Evolutionary conservation across 2,329 filamentous ascomycete species (phyloP), one percentile per base, ranked within the genome.

Genomic region (Fusarium irregulare): DNA sequence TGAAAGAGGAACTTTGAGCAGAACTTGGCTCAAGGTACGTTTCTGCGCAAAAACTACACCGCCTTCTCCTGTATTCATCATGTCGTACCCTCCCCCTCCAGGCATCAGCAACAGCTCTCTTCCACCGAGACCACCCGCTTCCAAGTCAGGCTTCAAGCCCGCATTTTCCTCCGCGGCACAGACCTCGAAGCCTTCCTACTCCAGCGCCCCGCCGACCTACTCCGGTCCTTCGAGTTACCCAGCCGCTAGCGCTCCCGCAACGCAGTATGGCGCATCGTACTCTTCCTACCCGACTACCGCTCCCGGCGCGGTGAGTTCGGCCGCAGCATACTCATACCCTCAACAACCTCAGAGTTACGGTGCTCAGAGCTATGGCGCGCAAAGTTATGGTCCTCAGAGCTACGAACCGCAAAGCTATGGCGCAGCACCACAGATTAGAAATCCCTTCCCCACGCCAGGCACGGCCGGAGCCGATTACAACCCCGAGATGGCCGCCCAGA

Each of bases 61-160:
- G 68, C 68, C 50, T 72, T 51, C 70, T 68, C 58, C 48, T 76
- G 81, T 85, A 82, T 89, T 89, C 87, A 90, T 89, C 87, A 95
- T 95, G 93, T 91, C 92, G 83, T 93, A 93, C 87, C 91, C 92
- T 82, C 91, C 91, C 79, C 91, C 92, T 91, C 91, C 93, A 93
- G 92, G 92, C 76, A 80, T 82, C 76, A 80, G 71, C 77, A 80
- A 79, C 73, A 72, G 40, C 76, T 80, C 79, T 74, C 91, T 97
- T 41, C 93, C 93, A 71, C 89, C 93, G 68, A 91, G 92, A 74
- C 93, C 93, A 66, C 92, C 93, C 44, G 87, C 89, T 55, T 84
- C 89, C 68, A 73, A 75, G 78, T 75, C 75, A 27, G 81, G 80
- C 68, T 84, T 84, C 77, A 83, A 80, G 71, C 82, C 88, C 25